These are phyloP conservation scores for Penicillium cinerascens DNA, from an alignment of 495 filamentous ascomycete species.

Conservation along the genomic window DNA sequence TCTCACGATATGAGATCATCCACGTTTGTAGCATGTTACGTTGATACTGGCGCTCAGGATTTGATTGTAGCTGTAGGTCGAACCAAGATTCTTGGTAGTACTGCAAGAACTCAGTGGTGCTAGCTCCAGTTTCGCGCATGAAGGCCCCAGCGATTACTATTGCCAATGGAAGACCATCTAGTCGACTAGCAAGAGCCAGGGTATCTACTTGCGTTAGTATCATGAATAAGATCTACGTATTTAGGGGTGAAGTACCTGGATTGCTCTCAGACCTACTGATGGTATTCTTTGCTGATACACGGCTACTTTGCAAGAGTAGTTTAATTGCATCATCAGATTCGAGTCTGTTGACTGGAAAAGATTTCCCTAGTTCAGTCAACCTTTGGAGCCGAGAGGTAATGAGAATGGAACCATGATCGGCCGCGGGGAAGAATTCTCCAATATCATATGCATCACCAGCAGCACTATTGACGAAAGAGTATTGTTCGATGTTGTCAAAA, in stretches of 20 bases:
- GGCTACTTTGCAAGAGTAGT: conserved; percentile 21
- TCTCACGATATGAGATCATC: conserved; percentile 39
- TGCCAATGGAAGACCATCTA: conserved; percentile 42
- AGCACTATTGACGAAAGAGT: conserved; percentile 14
- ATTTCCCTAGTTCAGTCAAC: conserved; percentile 21
- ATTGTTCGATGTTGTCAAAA: too few species aligned
- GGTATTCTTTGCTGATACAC: conserved; percentile 1
- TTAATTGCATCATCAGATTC: conserved; percentile 8
- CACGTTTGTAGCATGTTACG: conserved; percentile 43
- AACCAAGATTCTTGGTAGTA: conserved; percentile 40
- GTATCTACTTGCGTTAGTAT: conserved; percentile 21
- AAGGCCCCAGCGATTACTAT: conserved; percentile 42
- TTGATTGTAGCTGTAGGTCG: conserved; percentile 28
- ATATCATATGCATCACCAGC: conserved; percentile 29
- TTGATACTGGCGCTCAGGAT: conserved; percentile 27
- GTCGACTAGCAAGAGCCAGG: conserved; percentile 17
- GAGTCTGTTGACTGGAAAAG: conserved; percentile 11
- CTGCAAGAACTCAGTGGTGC: conserved; percentile 31
- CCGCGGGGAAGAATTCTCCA: conserved; percentile 26
- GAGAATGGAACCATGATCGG: conserved; percentile 39
- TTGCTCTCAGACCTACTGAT: background rate
- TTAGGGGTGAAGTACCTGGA: background rate
- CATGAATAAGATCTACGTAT: background rate
- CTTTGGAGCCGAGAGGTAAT: conserved; percentile 34
- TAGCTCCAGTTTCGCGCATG: conserved; percentile 33